These are phyloP conservation scores for Durusdinium trenchii DNA, from an alignment of 73 alveolate species.

Conservation along the genomic window DNA sequence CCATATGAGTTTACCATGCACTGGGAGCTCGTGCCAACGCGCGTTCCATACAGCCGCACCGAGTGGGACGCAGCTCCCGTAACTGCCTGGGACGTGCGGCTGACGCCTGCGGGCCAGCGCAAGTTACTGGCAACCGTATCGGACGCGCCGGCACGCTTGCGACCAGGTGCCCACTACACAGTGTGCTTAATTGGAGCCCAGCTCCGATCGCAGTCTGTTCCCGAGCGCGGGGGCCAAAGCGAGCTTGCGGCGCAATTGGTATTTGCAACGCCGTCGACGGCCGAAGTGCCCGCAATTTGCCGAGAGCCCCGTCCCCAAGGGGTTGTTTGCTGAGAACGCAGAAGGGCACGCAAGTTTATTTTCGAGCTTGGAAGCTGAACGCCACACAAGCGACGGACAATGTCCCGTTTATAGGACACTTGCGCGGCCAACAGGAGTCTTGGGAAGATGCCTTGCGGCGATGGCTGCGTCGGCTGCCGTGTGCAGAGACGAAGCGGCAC, in stretches of 20 bases:
- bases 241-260: background rate
- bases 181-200: background rate
- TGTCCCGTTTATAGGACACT: background rate
- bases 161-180: background rate
- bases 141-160: background rate
- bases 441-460: slow-evolving; percentile 1
- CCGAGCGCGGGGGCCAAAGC: background rate
- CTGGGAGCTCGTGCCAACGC: slow-evolving; percentile 1
- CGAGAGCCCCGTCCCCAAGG: too few relatives aligned
- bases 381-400: background rate
- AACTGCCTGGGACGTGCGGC: slow-evolving; percentile 1
- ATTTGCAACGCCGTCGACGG: background rate
- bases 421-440: background rate
- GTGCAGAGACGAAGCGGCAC: background rate
- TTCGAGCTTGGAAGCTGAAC: background rate
- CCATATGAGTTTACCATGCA: background rate
- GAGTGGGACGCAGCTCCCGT: background rate
- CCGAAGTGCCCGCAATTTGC: too few relatives aligned
- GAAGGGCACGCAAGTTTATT: background rate
- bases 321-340: too few relatives aligned
- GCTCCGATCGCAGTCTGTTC: background rate
- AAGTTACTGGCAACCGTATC: background rate
- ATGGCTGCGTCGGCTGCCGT: background rate
- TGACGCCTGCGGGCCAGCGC: background rate
- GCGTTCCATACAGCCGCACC: background rate